Base-by-base conservation (phyloP, 2,329 filamentous ascomycete species). In the Pseudogymnoascus sp. region DNA sequence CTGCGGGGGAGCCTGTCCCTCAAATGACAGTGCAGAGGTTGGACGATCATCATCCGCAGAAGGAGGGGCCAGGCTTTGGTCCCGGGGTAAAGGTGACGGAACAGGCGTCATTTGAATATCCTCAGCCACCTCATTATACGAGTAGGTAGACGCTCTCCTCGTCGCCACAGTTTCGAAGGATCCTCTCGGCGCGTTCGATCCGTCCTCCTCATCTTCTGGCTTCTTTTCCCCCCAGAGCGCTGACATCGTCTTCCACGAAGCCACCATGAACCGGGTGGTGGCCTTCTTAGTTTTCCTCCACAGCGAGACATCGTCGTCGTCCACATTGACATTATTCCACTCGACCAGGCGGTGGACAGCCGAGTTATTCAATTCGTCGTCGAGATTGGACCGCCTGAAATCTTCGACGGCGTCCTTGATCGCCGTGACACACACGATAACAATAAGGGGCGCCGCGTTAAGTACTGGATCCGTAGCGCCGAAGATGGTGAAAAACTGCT, bases 401-500 rank as follows among this genome's bases (percentile, higher is more conserved):
- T 99, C 94, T 75, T 99, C 94, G 65, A 97, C 87, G n/a, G 86
- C 94, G 72, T 99, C 94, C 75, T 97, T 99, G 73, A 97, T 83
- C 28, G 91, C 87, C 1, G 94, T 99, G 60, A 97, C 83, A 64
- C 83, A 76, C 60, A 99, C 80, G 74, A 99, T 99, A 70, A 96
- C 87, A 67, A 99, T 97, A 66, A 99, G 79, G 59, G 94, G 94
- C 20, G 94, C 91, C 4, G 93, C 86, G 71, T 91, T 93, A 38
- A 99, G 79, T 41, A 89, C 94, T 15, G 94, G 93, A 71, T 97
- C 96, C 35, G 85, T 83, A 64, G 89, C 92, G 69, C 94, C 94
- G 72, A 99, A 99, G 66, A 99, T 96, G 64, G 91, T 86, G 76
- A 97, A 97, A 72, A 95, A 90, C 94, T 97, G 76, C 28, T 64